phyloP scores from a whole-genome alignment of 2,329 filamentous ascomycete genomes.

The Ophiosphaerella herpotricha region DNA sequence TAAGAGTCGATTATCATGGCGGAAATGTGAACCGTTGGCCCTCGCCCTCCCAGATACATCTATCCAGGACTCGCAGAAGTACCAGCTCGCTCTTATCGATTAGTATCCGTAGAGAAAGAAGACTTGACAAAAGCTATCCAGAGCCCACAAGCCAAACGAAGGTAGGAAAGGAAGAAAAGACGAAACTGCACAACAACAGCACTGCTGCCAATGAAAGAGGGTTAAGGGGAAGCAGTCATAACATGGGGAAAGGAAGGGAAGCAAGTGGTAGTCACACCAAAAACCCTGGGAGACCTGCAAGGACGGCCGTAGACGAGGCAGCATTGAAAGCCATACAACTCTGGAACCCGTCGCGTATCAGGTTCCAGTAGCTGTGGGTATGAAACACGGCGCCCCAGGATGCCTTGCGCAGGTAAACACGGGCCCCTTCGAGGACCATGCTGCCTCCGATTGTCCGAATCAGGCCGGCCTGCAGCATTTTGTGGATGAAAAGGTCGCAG shows the following conservation, averaged over 20 bases:
- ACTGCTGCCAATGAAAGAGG: constrained; percentile 41
- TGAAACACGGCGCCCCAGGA: constrained; percentile 33
- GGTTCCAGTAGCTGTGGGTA: constrained; percentile 13
- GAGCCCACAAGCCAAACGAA: constrained; percentile 39
- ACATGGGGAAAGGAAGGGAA: constrained; percentile 28
- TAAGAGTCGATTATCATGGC: constrained; percentile 36
- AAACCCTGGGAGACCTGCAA: constrained; percentile 30
- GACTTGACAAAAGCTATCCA: constrained; percentile 20
- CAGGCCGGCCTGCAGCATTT: constrained; percentile 8
- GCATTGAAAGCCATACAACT: constrained; percentile 43
- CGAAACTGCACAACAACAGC: constrained; percentile 44
- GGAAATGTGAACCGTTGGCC: constrained; percentile 28
- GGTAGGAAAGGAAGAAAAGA: constrained; percentile 31
- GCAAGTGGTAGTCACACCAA: constrained; percentile 35
- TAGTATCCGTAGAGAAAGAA: constrained; percentile 5
- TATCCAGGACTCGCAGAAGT: constrained; percentile 16
- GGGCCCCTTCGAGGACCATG: constrained; percentile 21
- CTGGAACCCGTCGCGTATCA: constrained; percentile 40
- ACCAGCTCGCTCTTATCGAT: constrained; percentile 4
- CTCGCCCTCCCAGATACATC: constrained; percentile 10
- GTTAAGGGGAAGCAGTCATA: constrained; percentile 28
- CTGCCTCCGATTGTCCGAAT: constrained; percentile 14
- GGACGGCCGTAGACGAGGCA: constrained; percentile 30
- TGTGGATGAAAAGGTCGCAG: constrained; percentile 9
- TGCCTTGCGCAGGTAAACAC: constrained; percentile 16